phyloP scores from a whole-genome alignment of 2,329 filamentous ascomycete species.

The Apiospora koreana region DNA sequence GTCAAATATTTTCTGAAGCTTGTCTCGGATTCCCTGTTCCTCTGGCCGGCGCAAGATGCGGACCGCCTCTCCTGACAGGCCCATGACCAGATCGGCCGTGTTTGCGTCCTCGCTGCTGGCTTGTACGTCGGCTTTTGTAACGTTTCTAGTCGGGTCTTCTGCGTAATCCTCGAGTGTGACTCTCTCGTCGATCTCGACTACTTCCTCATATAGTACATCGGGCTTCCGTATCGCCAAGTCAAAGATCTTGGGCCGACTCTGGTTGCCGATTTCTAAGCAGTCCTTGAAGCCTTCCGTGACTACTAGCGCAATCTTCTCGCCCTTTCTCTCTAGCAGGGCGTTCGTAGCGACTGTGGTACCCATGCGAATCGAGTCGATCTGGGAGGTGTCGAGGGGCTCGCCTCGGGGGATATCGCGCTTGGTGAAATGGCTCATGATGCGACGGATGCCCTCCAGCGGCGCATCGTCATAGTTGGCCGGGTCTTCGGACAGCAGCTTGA shows the following conservation, averaged over 20 bases:
- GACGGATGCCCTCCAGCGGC: slow-evolving; percentile 85
- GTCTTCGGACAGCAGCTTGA: slow-evolving; percentile 89
- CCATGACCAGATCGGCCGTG: slow-evolving; percentile 63
- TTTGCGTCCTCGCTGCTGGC: slow-evolving; percentile 48
- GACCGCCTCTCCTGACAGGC: slow-evolving; percentile 74
- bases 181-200: slow-evolving; percentile 88
- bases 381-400: slow-evolving; percentile 74
- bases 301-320: slow-evolving; percentile 83
- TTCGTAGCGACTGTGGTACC: slow-evolving; percentile 95
- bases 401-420: slow-evolving; percentile 77
- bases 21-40: slow-evolving; percentile 54
- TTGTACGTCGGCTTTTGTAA: slow-evolving; percentile 55
- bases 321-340: slow-evolving; percentile 85
- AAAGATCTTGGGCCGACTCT: slow-evolving; percentile 87
- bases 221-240: slow-evolving; percentile 86
- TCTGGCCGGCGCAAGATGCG: slow-evolving; percentile 66
- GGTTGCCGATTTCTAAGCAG: slow-evolving; percentile 86
- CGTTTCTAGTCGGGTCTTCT: slow-evolving; percentile 72
- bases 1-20: slow-evolving; percentile 68
- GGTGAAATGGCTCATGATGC: slow-evolving; percentile 78
- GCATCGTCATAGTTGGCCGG: slow-evolving; percentile 90
- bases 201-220: slow-evolving; percentile 80
- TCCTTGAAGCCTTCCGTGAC: slow-evolving; percentile 88
- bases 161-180: slow-evolving; percentile 92
- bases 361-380: slow-evolving; percentile 92